These are phyloP conservation scores for Venturia aucupariae DNA, from an alignment of 2,329 filamentous ascomycete genomes.

Conservation along the genomic window DNA sequence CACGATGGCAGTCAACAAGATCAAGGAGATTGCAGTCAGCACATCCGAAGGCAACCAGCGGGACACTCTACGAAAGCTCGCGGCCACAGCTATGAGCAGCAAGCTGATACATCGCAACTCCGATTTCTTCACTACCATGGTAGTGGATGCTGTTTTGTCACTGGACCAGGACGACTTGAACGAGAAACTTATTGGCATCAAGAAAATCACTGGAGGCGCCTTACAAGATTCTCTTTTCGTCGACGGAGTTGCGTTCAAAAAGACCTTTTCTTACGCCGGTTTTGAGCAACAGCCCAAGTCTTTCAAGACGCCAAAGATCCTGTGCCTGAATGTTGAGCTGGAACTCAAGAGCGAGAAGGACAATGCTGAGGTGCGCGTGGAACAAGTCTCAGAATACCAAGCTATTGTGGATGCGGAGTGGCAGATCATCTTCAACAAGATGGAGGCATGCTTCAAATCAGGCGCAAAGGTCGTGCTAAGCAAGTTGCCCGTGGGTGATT, in stretches of 20 bases:
- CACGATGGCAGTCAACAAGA: constrained; percentile 91
- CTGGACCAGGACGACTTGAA: constrained; percentile 96
- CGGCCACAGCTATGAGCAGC: constrained; percentile 96
- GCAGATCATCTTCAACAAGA: constrained; percentile 99
- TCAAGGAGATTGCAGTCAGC: constrained; percentile 91
- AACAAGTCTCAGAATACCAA: constrained; percentile 98
- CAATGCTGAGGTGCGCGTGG: constrained; percentile 94
- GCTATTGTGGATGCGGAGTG: constrained; percentile 98
- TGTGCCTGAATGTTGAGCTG: constrained; percentile 94
- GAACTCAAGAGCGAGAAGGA: constrained; percentile 99
- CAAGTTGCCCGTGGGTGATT: constrained; percentile 92
- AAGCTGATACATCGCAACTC: constrained; percentile 98
- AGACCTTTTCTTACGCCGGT: constrained; percentile 97
- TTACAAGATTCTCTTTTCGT: constrained; percentile 95
- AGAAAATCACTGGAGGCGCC: constrained; percentile 95
- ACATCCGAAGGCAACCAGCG: constrained; percentile 74
- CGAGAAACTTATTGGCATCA: constrained; percentile 95
- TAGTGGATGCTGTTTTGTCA: constrained; percentile 90
- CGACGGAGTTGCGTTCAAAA: constrained; percentile 98
- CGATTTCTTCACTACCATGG: constrained; percentile 97
- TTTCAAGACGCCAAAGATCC: constrained; percentile 90
- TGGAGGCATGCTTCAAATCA: constrained; percentile 87
- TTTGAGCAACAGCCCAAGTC: constrained; percentile 98
- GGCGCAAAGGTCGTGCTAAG: constrained; percentile 96
- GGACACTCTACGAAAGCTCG: constrained; percentile 82